Evolutionary conservation across 169 alveolate species (phyloP).

Genomic region (Eimeria praecox): DNA sequence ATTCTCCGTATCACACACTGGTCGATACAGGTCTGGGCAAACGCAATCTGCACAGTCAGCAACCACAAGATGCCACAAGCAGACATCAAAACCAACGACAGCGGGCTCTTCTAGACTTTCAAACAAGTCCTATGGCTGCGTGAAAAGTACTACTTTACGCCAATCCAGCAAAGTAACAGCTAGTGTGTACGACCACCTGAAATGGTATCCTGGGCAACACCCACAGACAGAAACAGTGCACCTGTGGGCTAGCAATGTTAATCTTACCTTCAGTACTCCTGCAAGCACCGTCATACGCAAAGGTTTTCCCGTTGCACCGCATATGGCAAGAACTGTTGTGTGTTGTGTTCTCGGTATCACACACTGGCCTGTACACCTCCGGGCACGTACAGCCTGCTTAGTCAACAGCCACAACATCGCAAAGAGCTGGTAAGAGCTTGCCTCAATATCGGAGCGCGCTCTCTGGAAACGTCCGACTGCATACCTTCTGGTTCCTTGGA

Average conservation of each 20-base stretch:
- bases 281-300: conserved; percentile 14
- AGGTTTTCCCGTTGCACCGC: conserved; percentile 33
- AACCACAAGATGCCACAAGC: conserved; percentile 1
- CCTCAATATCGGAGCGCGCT: background rate
- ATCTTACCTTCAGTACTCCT: background rate
- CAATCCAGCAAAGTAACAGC: background rate
- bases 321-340: conserved; percentile 41
- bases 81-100: background rate
- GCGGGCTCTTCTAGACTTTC: background rate
- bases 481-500: background rate
- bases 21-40: background rate
- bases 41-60: conserved; percentile 6
- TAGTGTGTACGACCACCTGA: background rate
- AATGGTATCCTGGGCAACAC: background rate
- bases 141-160: background rate
- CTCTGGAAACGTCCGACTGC: background rate
- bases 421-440: background rate
- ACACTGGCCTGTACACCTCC: conserved; percentile 23
- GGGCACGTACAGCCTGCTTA: conserved; percentile 70
- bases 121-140: background rate
- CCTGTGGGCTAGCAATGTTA: background rate
- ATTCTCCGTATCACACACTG: conserved; percentile 34
- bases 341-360: conserved; percentile 63
- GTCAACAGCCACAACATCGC: background rate
- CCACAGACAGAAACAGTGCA: background rate